Evolutionary conservation across 225 moss, liverwort and hornwort species (phyloP).

Genomic region (Bryum argenteum): DNA sequence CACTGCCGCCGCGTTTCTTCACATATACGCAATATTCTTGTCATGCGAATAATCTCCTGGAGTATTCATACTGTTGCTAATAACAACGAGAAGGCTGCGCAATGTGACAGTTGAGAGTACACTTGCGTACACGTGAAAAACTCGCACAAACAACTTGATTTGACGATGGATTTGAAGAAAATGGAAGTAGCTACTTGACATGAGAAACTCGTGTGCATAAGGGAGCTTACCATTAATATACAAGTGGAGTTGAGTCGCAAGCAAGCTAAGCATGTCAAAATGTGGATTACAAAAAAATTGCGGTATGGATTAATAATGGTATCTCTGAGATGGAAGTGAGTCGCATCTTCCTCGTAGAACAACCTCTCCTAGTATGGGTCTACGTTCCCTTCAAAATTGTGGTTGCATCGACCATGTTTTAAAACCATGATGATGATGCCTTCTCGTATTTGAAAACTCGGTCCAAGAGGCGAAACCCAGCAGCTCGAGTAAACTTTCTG

Average conservation of each 20-base stretch:
- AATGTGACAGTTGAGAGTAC: background rate
- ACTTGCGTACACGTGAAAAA: background rate
- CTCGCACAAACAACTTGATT: background rate
- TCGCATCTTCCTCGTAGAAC: slow-evolving; percentile 22
- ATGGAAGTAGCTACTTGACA: background rate
- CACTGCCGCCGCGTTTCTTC: too few relatives aligned
- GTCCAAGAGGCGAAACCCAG: slow-evolving; percentile 79
- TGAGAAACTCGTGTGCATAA: background rate
- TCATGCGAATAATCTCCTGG: background rate
- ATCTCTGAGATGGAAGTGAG: background rate
- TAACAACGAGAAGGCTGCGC: background rate
- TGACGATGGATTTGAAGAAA: background rate
- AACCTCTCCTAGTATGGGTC: slow-evolving; percentile 20
- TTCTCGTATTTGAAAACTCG: slow-evolving; percentile 72
- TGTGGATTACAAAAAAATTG: background rate
- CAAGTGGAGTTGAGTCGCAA: background rate
- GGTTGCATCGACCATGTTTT: slow-evolving; percentile 20
- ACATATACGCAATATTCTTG: background rate
- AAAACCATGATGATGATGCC: slow-evolving; percentile 21
- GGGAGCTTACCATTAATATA: background rate
- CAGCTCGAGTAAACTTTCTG: slow-evolving; percentile 89
- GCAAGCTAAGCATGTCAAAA: too few relatives aligned
- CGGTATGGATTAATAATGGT: slow-evolving; percentile 21
- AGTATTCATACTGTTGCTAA: background rate
- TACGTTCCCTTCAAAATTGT: slow-evolving; percentile 28